Evolutionary conservation across 2,329 filamentous ascomycete species (phyloP).

Genomic region (Apiospora hydei): DNA sequence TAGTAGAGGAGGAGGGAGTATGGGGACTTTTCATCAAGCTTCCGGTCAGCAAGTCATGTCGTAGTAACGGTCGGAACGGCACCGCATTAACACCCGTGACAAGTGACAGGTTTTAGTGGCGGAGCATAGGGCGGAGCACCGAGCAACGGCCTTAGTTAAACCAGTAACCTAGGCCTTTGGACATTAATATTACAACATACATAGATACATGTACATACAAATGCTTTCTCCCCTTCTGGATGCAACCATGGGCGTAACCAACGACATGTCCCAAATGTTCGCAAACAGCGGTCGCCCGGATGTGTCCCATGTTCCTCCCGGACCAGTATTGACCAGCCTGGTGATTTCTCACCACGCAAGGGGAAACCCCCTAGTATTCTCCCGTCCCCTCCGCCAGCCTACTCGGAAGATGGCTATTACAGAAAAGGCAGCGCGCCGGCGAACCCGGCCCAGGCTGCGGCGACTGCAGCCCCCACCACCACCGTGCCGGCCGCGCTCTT

Average conservation of each 20-base stretch:
- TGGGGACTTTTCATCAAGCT: not conserved
- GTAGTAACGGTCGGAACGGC: not conserved
- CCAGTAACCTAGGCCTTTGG: not conserved
- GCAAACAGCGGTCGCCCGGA: not conserved
- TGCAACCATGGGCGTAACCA: not conserved
- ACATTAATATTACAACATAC: slow-evolving; percentile 10
- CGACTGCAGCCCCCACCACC: not conserved
- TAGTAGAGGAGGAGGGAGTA: not conserved
- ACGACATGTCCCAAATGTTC: not conserved
- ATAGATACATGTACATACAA: slow-evolving; percentile 5
- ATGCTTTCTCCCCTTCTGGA: not conserved
- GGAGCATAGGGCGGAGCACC: not conserved
- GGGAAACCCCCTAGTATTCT: not conserved
- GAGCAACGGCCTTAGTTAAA: not conserved
- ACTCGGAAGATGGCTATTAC: not conserved
- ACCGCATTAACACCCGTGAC: not conserved
- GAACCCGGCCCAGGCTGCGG: slow-evolving; percentile 27
- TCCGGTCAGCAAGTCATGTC: not conserved
- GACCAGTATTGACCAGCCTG: not conserved
- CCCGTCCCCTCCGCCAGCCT: not conserved
- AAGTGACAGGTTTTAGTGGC: slow-evolving; percentile 8
- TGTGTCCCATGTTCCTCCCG: not conserved
- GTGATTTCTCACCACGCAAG: not conserved
- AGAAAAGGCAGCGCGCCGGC: slow-evolving; percentile 35
- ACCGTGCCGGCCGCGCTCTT: not conserved